These are phyloP conservation scores for Arthrobotrys conoides DNA, from an alignment of 2,329 filamentous ascomycete genomes.

Conservation along the genomic window DNA sequence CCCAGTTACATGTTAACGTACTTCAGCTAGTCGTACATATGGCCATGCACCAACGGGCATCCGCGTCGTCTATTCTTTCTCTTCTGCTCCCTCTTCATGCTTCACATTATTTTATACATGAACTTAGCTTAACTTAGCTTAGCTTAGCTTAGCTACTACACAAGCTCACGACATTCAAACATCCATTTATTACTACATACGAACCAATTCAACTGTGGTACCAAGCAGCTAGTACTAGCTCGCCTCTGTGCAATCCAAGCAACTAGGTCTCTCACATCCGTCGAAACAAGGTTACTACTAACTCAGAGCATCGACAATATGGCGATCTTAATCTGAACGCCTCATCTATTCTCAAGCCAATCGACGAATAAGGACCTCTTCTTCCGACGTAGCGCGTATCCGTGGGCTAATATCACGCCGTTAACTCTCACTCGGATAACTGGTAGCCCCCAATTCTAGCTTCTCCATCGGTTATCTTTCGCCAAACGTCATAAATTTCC, in stretches of 20 bases:
- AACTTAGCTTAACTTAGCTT: background rate
- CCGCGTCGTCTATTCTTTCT: constrained; percentile 4
- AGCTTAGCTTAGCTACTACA: constrained; percentile 1
- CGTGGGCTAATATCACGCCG: constrained; percentile 14
- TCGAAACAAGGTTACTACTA: constrained; percentile 22
- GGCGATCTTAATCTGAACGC: constrained; percentile 19
- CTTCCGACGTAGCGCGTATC: constrained; percentile 33
- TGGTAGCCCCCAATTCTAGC: background rate
- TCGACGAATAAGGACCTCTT: constrained; percentile 14
- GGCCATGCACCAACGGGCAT: background rate
- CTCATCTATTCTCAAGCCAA: constrained; percentile 6
- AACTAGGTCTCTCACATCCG: background rate
- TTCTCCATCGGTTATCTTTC: background rate
- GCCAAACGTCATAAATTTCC: background rate
- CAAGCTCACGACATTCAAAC: background rate
- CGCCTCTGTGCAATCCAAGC: too few species aligned
- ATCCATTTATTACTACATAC: too few species aligned
- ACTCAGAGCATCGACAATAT: constrained; percentile 20
- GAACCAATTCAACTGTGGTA: too few species aligned
- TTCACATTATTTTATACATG: too few species aligned
- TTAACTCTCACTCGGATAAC: constrained; percentile 14
- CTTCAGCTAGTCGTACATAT: too few species aligned
- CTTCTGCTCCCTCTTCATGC: background rate
- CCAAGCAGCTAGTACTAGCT: too few species aligned
- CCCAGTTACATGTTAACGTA: too few species aligned